Conservation (phyloP, 345 rosid genomes). For the Eucalyptus rudis region DNA sequence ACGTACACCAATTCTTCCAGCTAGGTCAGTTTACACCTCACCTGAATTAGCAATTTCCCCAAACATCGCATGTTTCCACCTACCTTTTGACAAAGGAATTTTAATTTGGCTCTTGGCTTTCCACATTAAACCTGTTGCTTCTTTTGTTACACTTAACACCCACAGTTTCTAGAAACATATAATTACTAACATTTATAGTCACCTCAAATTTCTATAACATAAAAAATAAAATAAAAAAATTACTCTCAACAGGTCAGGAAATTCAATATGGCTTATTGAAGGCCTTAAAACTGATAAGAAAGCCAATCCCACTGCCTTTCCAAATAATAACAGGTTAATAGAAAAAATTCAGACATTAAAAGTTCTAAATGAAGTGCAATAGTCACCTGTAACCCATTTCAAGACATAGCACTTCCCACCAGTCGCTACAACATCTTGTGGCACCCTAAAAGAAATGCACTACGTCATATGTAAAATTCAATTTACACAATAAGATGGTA, state of each 20-base stretch:
- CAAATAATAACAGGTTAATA: neutral
- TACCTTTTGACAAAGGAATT: neutral
- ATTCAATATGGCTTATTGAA: neutral
- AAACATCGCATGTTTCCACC: neutral
- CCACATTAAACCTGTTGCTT: neutral
- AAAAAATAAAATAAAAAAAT: neutral
- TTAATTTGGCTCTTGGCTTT: neutral
- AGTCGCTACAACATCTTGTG: slow-evolving; percentile 86
- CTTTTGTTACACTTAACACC: neutral
- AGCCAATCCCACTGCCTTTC: neutral
- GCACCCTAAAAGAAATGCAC: slow-evolving; percentile 44
- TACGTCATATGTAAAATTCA: neutral
- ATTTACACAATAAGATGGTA: neutral
- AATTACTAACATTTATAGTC: neutral
- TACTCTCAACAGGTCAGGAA: neutral
- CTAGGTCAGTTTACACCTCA: neutral
- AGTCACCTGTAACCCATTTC: slow-evolving; percentile 79
- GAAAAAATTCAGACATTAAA: neutral
- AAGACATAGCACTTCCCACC: slow-evolving; percentile 80
- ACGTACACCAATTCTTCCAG: neutral
- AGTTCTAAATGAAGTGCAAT: neutral
- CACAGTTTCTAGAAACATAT: neutral
- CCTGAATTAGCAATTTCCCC: neutral
- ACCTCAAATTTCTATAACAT: neutral
- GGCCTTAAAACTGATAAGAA: neutral